Conservation (phyloP, 164 flowering plant genomes). For the Umbilicus rupestris region DNA sequence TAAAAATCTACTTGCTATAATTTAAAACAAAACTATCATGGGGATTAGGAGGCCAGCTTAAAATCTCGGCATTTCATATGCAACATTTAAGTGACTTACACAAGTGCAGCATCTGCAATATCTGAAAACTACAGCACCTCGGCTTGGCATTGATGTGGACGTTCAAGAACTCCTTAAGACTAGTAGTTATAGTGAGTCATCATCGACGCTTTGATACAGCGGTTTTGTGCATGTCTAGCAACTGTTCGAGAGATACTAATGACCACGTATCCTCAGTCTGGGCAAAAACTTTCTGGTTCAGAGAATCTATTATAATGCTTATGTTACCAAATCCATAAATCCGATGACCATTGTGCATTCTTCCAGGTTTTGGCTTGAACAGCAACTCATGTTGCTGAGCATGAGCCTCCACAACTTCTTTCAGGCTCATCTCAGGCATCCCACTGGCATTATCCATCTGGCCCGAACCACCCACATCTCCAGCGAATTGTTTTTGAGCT, state of each 20-base stretch:
- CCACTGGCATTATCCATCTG: conserved; percentile 28
- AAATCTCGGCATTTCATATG: too few species aligned
- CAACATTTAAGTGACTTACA: neutral
- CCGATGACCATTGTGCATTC: conserved; percentile 73
- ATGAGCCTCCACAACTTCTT: conserved; percentile 59
- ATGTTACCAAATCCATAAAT: conserved; percentile 84
- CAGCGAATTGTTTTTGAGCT: conserved; percentile 39
- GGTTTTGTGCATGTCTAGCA: conserved; percentile 54
- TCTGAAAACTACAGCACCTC: too few species aligned
- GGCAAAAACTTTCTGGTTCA: conserved; percentile 65
- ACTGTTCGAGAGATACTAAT: conserved; percentile 53
- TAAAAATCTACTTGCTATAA: too few species aligned
- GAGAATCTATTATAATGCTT: conserved; percentile 57
- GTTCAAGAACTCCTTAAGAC: neutral
- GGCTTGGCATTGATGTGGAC: neutral
- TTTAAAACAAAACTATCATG: too few species aligned
- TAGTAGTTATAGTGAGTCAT: neutral
- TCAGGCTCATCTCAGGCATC: conserved; percentile 53
- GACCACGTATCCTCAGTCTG: conserved; percentile 61
- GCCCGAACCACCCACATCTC: conserved; percentile 13
- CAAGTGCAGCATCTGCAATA: too few species aligned
- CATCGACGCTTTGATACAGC: conserved; percentile 29
- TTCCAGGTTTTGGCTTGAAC: conserved; percentile 74
- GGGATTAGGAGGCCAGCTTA: too few species aligned
- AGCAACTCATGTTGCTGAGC: conserved; percentile 63